A percentile compares a stretch with the other conserved stretches of the same genome.
Conservation (phyloP, 768 basidiomycete species). For the Amanita thiersii region DNA sequence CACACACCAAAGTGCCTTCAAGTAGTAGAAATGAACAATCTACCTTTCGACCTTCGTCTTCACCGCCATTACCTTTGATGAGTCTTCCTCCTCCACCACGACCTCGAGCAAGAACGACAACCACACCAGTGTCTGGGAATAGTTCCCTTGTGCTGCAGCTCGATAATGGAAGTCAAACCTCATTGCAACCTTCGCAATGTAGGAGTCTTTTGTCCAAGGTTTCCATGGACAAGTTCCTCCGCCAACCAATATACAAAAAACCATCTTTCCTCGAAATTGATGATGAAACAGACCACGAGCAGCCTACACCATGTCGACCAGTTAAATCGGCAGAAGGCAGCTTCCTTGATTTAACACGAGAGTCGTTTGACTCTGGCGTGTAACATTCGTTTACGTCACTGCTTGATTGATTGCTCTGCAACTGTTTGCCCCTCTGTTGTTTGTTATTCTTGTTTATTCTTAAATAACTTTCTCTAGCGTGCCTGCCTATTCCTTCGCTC, state of each 20-base stretch:
- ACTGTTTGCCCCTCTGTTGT: conserved; percentile 12
- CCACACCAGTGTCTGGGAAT: conserved; percentile 6
- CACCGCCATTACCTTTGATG: conserved; percentile 19
- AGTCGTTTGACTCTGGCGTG: conserved; percentile 37
- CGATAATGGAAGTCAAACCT: background rate
- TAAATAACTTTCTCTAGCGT: background rate
- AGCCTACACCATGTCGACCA: conserved; percentile 15
- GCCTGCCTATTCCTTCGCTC: background rate
- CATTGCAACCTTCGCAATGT: conserved; percentile 11
- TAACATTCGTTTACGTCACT: conserved; percentile 9
- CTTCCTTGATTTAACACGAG: conserved; percentile 44
- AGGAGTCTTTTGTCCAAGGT: conserved; percentile 22
- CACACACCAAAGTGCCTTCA: conserved; percentile 19
- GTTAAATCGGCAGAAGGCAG: conserved; percentile 24
- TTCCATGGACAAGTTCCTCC: conserved; percentile 30
- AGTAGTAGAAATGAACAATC: conserved; percentile 3
- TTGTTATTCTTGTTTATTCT: conserved; percentile 3
- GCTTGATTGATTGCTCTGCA: conserved; percentile 10
- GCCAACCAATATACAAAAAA: conserved; percentile 51
- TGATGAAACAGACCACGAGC: conserved; percentile 32
- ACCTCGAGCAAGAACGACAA: conserved; percentile 22
- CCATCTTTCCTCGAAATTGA: conserved; percentile 71
- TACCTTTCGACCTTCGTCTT: conserved; percentile 13
- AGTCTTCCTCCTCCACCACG: conserved; percentile 54
- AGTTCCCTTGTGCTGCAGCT: too few relatives aligned